Percentiles rank a stretch among this genome's conserved stretches.
Evolutionary conservation across 139 green algal species (phyloP).

Genomic region (Picochlorum sp.): DNA sequence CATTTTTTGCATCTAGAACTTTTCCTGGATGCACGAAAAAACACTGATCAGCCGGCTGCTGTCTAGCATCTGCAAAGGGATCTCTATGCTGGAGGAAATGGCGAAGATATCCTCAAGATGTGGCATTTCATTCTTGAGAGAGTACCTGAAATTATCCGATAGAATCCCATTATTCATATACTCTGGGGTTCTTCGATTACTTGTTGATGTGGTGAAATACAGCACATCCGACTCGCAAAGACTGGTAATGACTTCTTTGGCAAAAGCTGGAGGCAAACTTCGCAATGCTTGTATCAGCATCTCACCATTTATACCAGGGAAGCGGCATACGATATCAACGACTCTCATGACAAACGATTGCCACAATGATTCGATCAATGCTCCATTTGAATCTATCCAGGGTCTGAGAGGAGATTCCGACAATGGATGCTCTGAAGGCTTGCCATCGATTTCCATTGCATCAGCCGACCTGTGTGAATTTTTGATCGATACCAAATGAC

Average conservation of each 20-base stretch:
- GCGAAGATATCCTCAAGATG: constrained; percentile 21
- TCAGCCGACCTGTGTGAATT: no score
- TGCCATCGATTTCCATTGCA: no score
- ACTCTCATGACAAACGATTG: constrained; percentile 1
- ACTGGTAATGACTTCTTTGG: not conserved
- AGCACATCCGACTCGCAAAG: constrained; percentile 13
- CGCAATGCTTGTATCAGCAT: not conserved
- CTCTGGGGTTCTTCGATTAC: not conserved
- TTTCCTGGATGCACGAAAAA: not conserved
- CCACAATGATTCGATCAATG: constrained; percentile 14
- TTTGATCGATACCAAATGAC: not conserved
- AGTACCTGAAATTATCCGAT: constrained; percentile 10
- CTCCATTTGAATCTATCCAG: constrained; percentile 20
- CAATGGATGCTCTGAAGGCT: no score
- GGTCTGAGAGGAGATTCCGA: constrained; percentile 18
- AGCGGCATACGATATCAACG: not conserved
- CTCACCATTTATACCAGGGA: constrained; percentile 10
- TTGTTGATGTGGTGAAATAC: not conserved
- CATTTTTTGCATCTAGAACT: constrained; percentile 1
- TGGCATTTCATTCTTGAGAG: constrained; percentile 66
- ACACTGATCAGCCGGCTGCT: no score
- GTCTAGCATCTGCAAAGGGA: no score
- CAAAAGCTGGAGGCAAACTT: not conserved
- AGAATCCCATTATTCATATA: not conserved
- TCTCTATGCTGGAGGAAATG: no score